A percentile compares a stretch with the other conserved stretches of the same genome.
Conservation (phyloP, 345 rosid species). For the Melaleuca alternifolia region DNA sequence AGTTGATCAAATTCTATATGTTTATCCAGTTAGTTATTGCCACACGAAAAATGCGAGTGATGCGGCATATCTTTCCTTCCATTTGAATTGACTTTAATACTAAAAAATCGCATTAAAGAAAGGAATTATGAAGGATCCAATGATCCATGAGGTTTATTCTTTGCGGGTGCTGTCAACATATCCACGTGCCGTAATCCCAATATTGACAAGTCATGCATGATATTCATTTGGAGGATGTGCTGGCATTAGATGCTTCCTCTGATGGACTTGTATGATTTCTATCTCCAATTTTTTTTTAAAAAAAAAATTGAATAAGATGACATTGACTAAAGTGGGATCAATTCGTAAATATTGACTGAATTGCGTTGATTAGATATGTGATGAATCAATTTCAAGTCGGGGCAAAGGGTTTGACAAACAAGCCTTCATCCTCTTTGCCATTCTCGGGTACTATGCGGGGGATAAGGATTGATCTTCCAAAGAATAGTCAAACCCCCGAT, state of each 20-base stretch:
- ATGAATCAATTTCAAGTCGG: not conserved
- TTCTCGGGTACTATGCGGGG: not conserved
- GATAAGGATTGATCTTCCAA: not conserved
- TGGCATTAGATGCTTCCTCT: fast-evolving
- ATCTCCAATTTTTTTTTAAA: not conserved
- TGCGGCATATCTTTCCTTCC: fast-evolving
- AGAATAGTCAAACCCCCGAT: not conserved
- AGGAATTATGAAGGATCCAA: not conserved
- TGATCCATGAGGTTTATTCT: not conserved
- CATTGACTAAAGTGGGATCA: not conserved
- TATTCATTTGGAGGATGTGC: not conserved
- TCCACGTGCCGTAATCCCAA: not conserved
- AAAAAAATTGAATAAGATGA: not conserved
- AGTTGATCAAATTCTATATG: not conserved
- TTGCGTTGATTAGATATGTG: not conserved
- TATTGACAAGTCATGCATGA: not conserved
- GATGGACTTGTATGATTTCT: not conserved
- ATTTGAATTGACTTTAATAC: not conserved
- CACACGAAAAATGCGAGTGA: not conserved
- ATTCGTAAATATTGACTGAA: not conserved
- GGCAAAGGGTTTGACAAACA: not conserved
- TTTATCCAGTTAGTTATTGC: not conserved
- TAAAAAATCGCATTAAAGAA: too few relatives aligned
- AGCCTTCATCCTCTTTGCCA: not conserved
- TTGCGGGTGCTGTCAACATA: not conserved